Conservation (phyloP, 2,329 filamentous ascomycete genomes). For the Paracoccidioides brasiliensis region DNA sequence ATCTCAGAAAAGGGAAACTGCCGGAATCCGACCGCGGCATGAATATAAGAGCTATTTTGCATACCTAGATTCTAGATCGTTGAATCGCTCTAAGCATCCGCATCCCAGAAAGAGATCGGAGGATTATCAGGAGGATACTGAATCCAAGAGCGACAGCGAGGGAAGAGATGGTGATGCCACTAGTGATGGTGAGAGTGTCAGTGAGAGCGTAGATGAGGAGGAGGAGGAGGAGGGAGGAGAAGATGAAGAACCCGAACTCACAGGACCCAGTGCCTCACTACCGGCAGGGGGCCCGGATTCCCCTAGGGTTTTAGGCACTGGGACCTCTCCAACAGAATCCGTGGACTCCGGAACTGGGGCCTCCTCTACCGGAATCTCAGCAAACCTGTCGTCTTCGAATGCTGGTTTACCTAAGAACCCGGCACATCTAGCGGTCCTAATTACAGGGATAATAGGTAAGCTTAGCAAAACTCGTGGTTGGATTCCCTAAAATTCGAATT, state of each 20-base stretch:
- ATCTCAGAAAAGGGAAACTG: too few species aligned
- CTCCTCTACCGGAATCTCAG: neutral
- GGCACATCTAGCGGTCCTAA: constrained; percentile 3
- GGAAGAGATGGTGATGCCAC: constrained; percentile 6
- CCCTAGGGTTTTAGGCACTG: neutral
- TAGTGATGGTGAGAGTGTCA: neutral
- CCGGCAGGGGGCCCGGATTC: neutral
- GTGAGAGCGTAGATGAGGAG: constrained; percentile 6
- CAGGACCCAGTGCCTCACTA: neutral
- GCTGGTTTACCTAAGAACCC: neutral
- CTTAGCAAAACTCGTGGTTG: neutral
- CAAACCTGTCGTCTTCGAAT: neutral
- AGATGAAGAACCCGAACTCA: neutral
- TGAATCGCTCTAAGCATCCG: neutral
- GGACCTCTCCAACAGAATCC: neutral
- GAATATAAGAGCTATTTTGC: neutral
- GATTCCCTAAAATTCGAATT: neutral
- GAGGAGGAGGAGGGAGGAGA: constrained; percentile 2
- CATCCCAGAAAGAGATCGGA: neutral
- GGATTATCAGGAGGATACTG: neutral
- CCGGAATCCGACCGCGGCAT: neutral
- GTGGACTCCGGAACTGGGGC: neutral
- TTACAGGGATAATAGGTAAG: constrained; percentile 2
- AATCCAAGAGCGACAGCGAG: neutral
- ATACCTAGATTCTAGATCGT: neutral